Conservation (phyloP, 495 filamentous ascomycete species). For the Podospora tetraspora region DNA sequence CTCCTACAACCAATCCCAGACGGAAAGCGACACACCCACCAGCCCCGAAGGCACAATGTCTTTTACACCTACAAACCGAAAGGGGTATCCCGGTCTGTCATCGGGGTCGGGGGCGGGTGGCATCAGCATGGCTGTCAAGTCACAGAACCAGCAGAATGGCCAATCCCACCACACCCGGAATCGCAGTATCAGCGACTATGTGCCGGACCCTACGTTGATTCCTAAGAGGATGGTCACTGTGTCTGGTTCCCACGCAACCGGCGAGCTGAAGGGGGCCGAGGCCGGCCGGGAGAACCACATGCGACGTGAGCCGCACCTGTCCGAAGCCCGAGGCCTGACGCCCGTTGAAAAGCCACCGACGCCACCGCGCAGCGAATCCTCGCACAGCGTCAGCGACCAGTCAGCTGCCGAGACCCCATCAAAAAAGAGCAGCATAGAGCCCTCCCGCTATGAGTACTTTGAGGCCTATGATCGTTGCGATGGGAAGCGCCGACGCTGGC, state of each 20-base stretch:
- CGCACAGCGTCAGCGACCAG: slow-evolving; percentile 44
- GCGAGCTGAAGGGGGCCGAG: slow-evolving; percentile 43
- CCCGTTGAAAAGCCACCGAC: slow-evolving; percentile 62
- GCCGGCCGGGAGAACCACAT: slow-evolving; percentile 44
- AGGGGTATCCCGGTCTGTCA: slow-evolving; percentile 45
- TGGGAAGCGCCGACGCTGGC: slow-evolving; percentile 58
- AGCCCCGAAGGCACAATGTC: slow-evolving; percentile 49
- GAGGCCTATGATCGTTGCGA: slow-evolving; percentile 55
- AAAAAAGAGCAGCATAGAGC: slow-evolving; percentile 27
- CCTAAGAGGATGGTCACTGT: slow-evolving; percentile 69
- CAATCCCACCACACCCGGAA: slow-evolving; percentile 49
- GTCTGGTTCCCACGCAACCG: slow-evolving; percentile 50
- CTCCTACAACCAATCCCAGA: slow-evolving; percentile 32
- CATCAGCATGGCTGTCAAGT: slow-evolving; percentile 32
- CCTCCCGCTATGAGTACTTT: slow-evolving; percentile 51
- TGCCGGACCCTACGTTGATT: slow-evolving; percentile 62
- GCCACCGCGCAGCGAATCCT: slow-evolving; percentile 59
- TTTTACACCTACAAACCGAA: slow-evolving; percentile 44
- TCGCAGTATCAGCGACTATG: slow-evolving; percentile 83
- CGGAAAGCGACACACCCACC: slow-evolving; percentile 41
- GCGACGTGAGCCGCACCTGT: slow-evolving; percentile 77
- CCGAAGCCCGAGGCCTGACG: slow-evolving; percentile 66
- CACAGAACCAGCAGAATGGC: slow-evolving; percentile 32
- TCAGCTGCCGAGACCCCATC: slow-evolving; percentile 22
- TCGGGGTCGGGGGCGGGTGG: slow-evolving; percentile 28